Evolutionary conservation across 2,329 filamentous ascomycete species (phyloP), one percentile per base, ranked within the genome.

Genomic region (Neopestalotiopsis sp.): DNA sequence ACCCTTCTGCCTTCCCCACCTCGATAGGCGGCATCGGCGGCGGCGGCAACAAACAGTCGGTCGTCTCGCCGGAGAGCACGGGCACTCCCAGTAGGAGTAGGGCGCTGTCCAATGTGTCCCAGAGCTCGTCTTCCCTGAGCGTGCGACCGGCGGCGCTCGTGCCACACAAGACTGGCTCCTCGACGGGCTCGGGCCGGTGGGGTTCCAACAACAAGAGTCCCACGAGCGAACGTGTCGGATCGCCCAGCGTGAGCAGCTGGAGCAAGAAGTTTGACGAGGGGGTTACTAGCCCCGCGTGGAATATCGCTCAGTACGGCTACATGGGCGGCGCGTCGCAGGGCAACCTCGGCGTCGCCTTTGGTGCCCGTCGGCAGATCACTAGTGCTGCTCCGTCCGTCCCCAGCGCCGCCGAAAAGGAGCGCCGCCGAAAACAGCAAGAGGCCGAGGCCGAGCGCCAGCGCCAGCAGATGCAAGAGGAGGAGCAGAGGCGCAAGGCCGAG

Each of bases 301-400:
- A 98, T 78, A 98, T 98, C 74, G 92, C 95, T 68, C 96, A 99
- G 79, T 99, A 99, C 78, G 95, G 96, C 7, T 99, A 98, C 81
- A 96, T 98, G 92, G 96, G 96, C 69, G 96, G 96, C 63, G 96
- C 96, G 32, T 98, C 94, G 76, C 96, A 99, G 79, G 95, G 94
- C 3, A 98, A 97, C 75, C 90, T 98, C 71, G 96, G 96, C 20
- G 94, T 99, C 74, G 90, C 93, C 12, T 98, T 98, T 80, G 96
- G 96, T 68, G 94, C 91, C 20, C 89, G 95, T 74, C 90, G 96
- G 70, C 96, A 99, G 82, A 98, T 99, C 78, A 98, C 95, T 9
- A 94, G 88, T 74, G 89, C 94, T 14, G 87, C 89, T 40, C 96
- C 96, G 5, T 80, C 88, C 61, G 94, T 98, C 10, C 94, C 95